Base-by-base conservation (phyloP, 805 yeast genomes). In the Saccharomycopsis guyanensis region DNA sequence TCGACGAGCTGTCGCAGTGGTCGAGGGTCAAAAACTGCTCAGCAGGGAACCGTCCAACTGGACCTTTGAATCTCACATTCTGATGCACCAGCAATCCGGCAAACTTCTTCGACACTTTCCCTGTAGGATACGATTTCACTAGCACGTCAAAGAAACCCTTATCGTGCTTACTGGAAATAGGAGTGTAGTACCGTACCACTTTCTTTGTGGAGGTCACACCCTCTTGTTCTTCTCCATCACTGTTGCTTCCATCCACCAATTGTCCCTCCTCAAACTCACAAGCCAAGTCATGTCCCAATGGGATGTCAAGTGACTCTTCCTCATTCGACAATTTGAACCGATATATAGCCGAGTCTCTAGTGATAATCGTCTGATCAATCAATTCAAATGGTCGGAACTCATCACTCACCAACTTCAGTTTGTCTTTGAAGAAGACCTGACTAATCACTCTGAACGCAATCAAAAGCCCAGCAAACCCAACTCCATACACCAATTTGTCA, bases 221-320 rank as follows among this genome's bases (percentile, higher is more conserved):
- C 8, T 53, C 52, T 12, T 62, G 64, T 32, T 61, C 63, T 13
- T 61, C 61, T 7, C 50, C 52, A 13, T 62, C 65, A 31, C 62
- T 64, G 42, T 72, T 68, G 24, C 50, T 54, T 35, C 23, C 41
- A 8, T 27, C 42, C 3, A 13, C 40, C 31, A 40, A 45, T 38
- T 42, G 51, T 34, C 33, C 46, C 20, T 39, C 40, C 2, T 52
- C 53, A 10, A 72, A 62, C 47, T 64, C 62, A 53, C 82, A 80
- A 10, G 83, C 86, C 42, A 85, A 68, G 60, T 82, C 85, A 58
- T 81, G 86, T 29, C 93, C 93, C 36, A 83, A 75, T 20, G 91
- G 88, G 40, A 83, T 71, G 45, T 76, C 69, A 55, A 85, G 67
- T 6, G 73, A 68, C 56, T 82, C 88, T 35, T 73, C 71, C 3